Conservation (phyloP, 2,329 filamentous ascomycete genomes). For the Lecanicillium sp. region DNA sequence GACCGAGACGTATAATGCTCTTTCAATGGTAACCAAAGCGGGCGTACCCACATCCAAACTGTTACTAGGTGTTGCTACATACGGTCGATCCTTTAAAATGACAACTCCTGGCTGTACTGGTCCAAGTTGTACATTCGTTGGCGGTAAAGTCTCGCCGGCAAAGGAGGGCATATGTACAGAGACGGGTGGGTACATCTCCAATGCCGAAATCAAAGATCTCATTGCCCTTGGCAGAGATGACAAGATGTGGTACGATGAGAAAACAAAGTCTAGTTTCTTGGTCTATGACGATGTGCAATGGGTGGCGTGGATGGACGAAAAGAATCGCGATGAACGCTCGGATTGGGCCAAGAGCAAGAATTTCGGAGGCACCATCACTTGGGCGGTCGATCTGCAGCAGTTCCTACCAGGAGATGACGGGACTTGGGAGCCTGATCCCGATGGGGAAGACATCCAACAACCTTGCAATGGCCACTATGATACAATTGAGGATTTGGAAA, state of each 20-base stretch:
- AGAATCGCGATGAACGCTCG: neutral
- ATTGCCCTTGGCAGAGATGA: conserved; percentile 3
- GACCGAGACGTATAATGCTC: conserved; percentile 50
- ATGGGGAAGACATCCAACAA: neutral
- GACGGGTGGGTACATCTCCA: conserved; percentile 22
- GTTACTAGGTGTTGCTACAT: conserved; percentile 69
- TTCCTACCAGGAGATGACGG: too few species aligned
- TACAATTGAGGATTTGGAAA: neutral
- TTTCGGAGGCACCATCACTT: conserved; percentile 11
- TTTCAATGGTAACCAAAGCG: conserved; percentile 51
- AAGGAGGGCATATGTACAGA: conserved; percentile 18
- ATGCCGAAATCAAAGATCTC: conserved; percentile 20
- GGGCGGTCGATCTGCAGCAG: conserved; percentile 11
- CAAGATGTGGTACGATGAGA: conserved; percentile 11
- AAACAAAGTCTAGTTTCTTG: conserved; percentile 11
- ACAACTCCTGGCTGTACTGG: conserved; percentile 15
- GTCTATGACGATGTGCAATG: too few species aligned
- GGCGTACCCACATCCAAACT: conserved; percentile 59
- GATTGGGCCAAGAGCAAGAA: conserved; percentile 10
- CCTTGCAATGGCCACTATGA: neutral
- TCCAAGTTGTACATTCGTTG: conserved; percentile 5
- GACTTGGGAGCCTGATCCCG: too few species aligned
- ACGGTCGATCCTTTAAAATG: conserved; percentile 60
- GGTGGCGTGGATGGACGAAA: conserved; percentile 6
- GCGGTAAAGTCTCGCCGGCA: conserved; percentile 13